phyloP scores from a whole-genome alignment of 352 stramenopile genomes.

The Phytophthora constricta region DNA sequence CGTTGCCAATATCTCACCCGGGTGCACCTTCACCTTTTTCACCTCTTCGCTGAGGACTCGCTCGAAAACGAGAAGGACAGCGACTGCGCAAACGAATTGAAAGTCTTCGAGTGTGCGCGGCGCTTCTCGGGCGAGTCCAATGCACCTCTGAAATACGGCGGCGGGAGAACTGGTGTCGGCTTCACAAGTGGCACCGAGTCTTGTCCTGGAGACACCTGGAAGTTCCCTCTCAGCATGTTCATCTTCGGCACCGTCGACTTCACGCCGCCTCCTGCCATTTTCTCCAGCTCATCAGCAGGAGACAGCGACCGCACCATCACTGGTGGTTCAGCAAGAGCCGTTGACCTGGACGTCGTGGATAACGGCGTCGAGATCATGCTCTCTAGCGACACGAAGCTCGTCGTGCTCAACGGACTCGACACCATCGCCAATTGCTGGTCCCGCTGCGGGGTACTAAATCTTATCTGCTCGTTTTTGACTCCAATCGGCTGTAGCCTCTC shows the following conservation, averaged over 20 bases:
- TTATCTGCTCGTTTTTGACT: slow-evolving; percentile 24
- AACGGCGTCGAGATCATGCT: slow-evolving; percentile 30
- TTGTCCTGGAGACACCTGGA: slow-evolving; percentile 42
- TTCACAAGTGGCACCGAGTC: slow-evolving; percentile 29
- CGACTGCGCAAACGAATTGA: slow-evolving; percentile 75
- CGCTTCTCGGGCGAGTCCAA: slow-evolving; percentile 69
- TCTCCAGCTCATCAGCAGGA: slow-evolving; percentile 66
- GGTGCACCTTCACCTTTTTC: no score
- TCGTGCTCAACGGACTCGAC: slow-evolving; percentile 35
- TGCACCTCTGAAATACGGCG: slow-evolving; percentile 67
- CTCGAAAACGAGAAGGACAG: slow-evolving; percentile 71
- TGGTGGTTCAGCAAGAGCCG: slow-evolving; percentile 21
- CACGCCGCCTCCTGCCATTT: slow-evolving; percentile 53
- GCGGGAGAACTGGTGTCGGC: slow-evolving; percentile 51
- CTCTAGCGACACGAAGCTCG: slow-evolving; percentile 47
- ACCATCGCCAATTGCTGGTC: slow-evolving; percentile 32
- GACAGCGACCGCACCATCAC: slow-evolving; percentile 52
- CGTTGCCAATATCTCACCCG: no score
- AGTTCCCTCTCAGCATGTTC: slow-evolving; percentile 67
- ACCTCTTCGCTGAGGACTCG: slow-evolving; percentile 26
- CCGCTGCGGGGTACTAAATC: slow-evolving; percentile 54
- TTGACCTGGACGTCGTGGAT: slow-evolving; percentile 33
- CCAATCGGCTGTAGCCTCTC: slow-evolving; percentile 14
- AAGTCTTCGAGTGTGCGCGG: slow-evolving; percentile 80
- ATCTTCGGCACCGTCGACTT: slow-evolving; percentile 64